These are phyloP conservation scores for Saturnispora kantuleensis DNA, from an alignment of 805 yeast genomes.

Conservation along the genomic window DNA sequence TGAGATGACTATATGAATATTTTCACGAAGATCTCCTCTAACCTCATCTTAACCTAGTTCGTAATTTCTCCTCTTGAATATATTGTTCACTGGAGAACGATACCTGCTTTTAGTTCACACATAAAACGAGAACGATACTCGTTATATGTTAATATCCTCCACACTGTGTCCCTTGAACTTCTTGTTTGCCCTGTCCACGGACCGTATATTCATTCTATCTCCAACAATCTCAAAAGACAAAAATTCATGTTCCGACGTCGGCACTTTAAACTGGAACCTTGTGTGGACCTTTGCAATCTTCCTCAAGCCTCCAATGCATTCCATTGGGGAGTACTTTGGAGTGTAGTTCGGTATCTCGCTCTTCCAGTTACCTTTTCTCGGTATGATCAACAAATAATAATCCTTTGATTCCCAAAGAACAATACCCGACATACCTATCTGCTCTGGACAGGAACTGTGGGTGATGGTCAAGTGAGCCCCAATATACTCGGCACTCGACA, in stretches of 20 bases:
- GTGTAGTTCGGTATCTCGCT: slow-evolving; percentile 13
- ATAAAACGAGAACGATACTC: too few species aligned
- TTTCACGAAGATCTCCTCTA: too few species aligned
- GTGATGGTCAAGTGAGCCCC: slow-evolving; percentile 61
- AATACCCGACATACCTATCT: slow-evolving; percentile 61
- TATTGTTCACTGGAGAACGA: too few species aligned
- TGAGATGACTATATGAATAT: too few species aligned
- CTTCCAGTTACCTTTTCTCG: slow-evolving; percentile 32
- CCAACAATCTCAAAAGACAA: slow-evolving; percentile 59
- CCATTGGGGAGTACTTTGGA: slow-evolving; percentile 18
- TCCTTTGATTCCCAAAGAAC: slow-evolving; percentile 79
- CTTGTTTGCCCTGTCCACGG: slow-evolving; percentile 72
- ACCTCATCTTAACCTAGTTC: too few species aligned
- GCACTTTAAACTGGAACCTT: slow-evolving; percentile 41
- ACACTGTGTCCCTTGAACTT: slow-evolving; percentile 78
- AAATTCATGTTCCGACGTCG: slow-evolving; percentile 21
- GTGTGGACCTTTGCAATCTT: slow-evolving; percentile 61
- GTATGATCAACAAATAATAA: slow-evolving; percentile 53
- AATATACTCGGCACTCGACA: slow-evolving; percentile 71
- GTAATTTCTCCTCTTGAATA: too few species aligned
- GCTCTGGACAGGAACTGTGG: slow-evolving; percentile 44
- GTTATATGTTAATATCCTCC: slow-evolving; percentile 18
- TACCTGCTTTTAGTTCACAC: too few species aligned
- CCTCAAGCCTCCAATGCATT: slow-evolving; percentile 51
- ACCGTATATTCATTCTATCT: slow-evolving; percentile 62